Percentiles rank a stretch among this genome's conserved stretches.
Evolutionary conservation across 768 basidiomycete genomes (phyloP).

Genomic region (Suillus variegatus): DNA sequence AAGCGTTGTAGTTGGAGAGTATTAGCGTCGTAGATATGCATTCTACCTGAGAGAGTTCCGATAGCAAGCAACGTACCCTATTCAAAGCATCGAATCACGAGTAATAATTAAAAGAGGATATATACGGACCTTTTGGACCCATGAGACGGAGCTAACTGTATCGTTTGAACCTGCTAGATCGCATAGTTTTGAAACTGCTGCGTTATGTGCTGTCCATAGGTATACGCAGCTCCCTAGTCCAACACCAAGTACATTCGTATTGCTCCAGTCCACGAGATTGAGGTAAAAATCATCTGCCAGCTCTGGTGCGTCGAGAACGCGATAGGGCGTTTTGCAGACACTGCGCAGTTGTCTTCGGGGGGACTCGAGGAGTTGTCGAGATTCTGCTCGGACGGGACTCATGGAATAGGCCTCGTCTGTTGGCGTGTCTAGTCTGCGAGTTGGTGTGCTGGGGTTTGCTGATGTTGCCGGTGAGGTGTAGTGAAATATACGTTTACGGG

Average conservation of each 20-base stretch:
- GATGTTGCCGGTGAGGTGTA: constrained; percentile 66
- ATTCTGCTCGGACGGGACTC: constrained; percentile 85
- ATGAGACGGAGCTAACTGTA: constrained; percentile 84
- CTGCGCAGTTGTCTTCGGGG: constrained; percentile 79
- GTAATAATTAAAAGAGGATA: constrained; percentile 2
- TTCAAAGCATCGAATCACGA: neutral
- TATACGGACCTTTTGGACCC: constrained; percentile 75
- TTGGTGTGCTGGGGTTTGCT: constrained; percentile 55
- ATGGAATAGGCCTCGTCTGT: constrained; percentile 88
- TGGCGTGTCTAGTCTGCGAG: constrained; percentile 73
- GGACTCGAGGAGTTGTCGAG: constrained; percentile 78
- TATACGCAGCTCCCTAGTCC: constrained; percentile 89
- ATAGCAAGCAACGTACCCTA: constrained; percentile 88
- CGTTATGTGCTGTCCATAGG: constrained; percentile 95
- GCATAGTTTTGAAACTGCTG: constrained; percentile 88
- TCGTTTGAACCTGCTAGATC: constrained; percentile 69
- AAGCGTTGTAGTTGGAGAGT: constrained; percentile 75
- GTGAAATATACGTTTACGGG: constrained; percentile 61
- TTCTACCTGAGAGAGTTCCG: constrained; percentile 84
- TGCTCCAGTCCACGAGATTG: constrained; percentile 97
- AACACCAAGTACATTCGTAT: constrained; percentile 90
- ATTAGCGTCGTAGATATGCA: constrained; percentile 93
- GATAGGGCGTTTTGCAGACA: constrained; percentile 94
- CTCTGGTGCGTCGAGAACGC: constrained; percentile 96
- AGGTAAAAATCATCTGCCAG: constrained; percentile 98